Conservation (phyloP, 2,329 filamentous ascomycete genomes). For the Saccharata proteae region DNA sequence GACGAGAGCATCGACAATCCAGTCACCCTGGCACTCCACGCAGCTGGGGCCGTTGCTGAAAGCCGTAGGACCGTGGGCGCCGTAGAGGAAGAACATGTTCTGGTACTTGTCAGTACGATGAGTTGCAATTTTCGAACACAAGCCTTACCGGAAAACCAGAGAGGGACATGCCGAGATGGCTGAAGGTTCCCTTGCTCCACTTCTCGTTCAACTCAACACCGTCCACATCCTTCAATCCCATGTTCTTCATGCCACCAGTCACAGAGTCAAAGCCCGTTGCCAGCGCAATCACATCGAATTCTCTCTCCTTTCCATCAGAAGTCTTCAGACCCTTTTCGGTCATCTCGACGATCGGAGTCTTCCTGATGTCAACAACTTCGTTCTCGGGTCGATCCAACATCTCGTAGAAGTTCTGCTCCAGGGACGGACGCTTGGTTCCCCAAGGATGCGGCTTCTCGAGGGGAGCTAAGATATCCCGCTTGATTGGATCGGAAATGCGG, state of each 20-base stretch:
- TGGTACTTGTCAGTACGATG: constrained; percentile 3
- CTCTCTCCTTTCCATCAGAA: constrained; percentile 34
- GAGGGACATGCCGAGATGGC: constrained; percentile 14
- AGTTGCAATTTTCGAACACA: too few species aligned
- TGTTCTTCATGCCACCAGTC: constrained; percentile 14
- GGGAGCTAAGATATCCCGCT: constrained; percentile 41
- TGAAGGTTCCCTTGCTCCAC: background rate
- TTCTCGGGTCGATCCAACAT: constrained; percentile 32
- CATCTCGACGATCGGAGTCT: constrained; percentile 31
- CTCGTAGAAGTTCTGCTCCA: constrained; percentile 26
- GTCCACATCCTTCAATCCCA: background rate
- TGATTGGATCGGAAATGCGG: constrained; percentile 28
- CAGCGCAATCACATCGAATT: constrained; percentile 42
- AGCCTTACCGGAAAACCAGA: constrained; percentile 19
- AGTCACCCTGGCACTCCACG: constrained; percentile 33
- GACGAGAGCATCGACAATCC: constrained; percentile 31
- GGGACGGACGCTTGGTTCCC: constrained; percentile 29
- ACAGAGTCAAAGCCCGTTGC: constrained; percentile 33
- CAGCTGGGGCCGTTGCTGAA: constrained; percentile 35
- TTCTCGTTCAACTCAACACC: background rate
- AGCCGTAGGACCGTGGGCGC: constrained; percentile 34
- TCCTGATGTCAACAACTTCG: constrained; percentile 30
- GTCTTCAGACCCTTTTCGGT: constrained; percentile 39
- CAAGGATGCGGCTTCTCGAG: constrained; percentile 32
- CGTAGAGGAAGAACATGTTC: constrained; percentile 35